Base-by-base conservation (phyloP, 2,329 filamentous ascomycete species). In the Colletotrichum neosansevieriae region DNA sequence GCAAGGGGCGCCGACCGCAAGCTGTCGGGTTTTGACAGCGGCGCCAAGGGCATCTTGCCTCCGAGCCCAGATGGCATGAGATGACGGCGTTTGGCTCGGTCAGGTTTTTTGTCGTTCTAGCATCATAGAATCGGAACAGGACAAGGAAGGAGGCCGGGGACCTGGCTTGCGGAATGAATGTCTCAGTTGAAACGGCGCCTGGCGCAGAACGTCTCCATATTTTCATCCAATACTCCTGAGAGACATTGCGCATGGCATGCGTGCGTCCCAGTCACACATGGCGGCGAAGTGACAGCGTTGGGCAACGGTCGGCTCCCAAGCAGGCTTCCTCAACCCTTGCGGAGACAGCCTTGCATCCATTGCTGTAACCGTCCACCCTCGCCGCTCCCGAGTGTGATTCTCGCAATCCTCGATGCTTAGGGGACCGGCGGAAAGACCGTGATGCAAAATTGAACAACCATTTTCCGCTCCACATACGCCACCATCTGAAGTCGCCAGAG, bases 11-110 rank as follows among this genome's bases (percentile, higher is more conserved):
- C 54, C 29, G 29, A 45, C 61, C 29, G 49, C 62, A 60, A 56
- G 62, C 40, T 56, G 62, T 66, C 36, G 12, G 36, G 40, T 34
- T 54, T 61, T 40, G 61, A 56, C 56, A 36, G 40, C 61, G 47
- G 64, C 50, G 50, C 60, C 68, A 44, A 45, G 68, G 29, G 29
- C 19, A 24, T 47, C 49, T 59, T 50, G 54, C 42, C 40, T 70
- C 71, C 70, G 62, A 72, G 71, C 66, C 51, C 19, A 50, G 56
- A 56, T 54, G 53, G 56, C 47, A 51, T 34, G 44, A 50, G 62
- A 47, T 6, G 51, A 44, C 10, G 24, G 17, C 38, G 49, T 64
- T 51, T 45, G 42, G 19, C n/a, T 49, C 54, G 38, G 54, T 42
- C 58, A 42, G 4, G 56, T 50, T 44, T 42, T 50, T 42, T 50